Evolutionary conservation across 179 eudicot species (phyloP), one percentile per base, ranked within the genome.

Genomic region (Beta macrorhiza): DNA sequence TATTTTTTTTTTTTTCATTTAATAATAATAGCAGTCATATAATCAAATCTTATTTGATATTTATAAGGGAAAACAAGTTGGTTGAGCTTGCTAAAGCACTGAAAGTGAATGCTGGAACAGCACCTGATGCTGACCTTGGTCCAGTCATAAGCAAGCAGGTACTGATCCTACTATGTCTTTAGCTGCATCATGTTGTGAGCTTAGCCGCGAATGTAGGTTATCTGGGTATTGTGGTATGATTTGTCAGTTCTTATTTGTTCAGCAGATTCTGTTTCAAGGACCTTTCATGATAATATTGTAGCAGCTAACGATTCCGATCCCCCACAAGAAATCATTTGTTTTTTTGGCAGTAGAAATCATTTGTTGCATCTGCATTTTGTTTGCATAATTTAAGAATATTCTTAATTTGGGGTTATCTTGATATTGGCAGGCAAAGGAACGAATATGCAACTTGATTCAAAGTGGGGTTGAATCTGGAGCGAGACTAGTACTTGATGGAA

Each of bases 121-220:
- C 87, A 79, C 95, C 97, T 45, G 91, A 87, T 85, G 93, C 99
- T 72, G 99, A 97, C 86, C 97, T 96, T 78, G 99, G 99, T 79
- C 99, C 99, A 58, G 99, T 96, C 80, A 94, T 96, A 57, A 94
- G 98, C 89, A 91, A 94, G 84, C 93, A 91, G 98, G 99, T 96
- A 76, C 49, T 22, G 73, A 45, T 47, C 73, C 74, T 67, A 67
- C 3, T 67, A 53, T 16, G 59, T 75, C 53, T 47, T 22, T 29
- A 20, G 67, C 47, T 58, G 71, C 62, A 76, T 12, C 77, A 71
- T 72, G 76, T 52, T 52, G 17, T 57, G n/a, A 37, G 9, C 29
- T 29, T 61, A 73, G 29, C 11, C 82, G 69, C 20, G 13, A 20
- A 13, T 73, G 14, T 29, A 72, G 72, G 37, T 79, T 67, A 20